A percentile compares a stretch with the other conserved stretches of the same genome.
Evolutionary conservation across 495 filamentous ascomycete genomes (phyloP).

Genomic region (Penicillium soppii): DNA sequence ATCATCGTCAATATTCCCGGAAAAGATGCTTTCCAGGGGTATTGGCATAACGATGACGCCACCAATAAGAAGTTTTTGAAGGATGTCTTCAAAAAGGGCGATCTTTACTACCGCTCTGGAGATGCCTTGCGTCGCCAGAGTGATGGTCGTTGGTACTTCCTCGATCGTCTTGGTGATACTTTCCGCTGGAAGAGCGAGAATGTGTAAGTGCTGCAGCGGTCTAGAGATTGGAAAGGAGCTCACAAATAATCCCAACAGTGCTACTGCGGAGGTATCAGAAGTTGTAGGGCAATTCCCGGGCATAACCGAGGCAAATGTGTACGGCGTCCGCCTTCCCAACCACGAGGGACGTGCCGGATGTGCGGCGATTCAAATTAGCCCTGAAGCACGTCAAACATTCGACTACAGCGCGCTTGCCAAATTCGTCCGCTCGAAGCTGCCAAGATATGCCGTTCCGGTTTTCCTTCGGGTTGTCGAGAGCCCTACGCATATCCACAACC

Average conservation of each 20-base stretch:
- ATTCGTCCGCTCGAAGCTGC: slow-evolving; percentile 56
- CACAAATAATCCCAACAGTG: slow-evolving; percentile 13
- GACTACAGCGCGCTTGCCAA: slow-evolving; percentile 54
- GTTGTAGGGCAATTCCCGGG: slow-evolving; percentile 64
- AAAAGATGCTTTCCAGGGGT: slow-evolving; percentile 64
- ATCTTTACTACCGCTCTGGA: slow-evolving; percentile 73
- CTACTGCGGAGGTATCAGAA: slow-evolving; percentile 73
- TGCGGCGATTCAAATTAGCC: slow-evolving; percentile 51
- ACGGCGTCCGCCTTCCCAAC: slow-evolving; percentile 68
- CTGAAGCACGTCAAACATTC: slow-evolving; percentile 41
- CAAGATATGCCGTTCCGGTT: slow-evolving; percentile 73
- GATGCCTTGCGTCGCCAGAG: slow-evolving; percentile 64
- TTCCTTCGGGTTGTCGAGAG: slow-evolving; percentile 65
- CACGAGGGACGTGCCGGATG: slow-evolving; percentile 74
- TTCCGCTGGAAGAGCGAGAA: slow-evolving; percentile 87
- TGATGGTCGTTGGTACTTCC: slow-evolving; percentile 77
- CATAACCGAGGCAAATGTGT: slow-evolving; percentile 74
- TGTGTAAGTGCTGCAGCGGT: slow-evolving; percentile 44
- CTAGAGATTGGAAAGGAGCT: background rate
- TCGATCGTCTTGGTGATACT: slow-evolving; percentile 76
- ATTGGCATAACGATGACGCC: slow-evolving; percentile 65
- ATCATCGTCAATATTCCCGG: slow-evolving; percentile 67
- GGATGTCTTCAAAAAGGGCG: slow-evolving; percentile 72
- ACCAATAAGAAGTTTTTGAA: slow-evolving; percentile 67
- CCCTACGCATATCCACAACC: slow-evolving; percentile 70